Evolutionary conservation across 2,329 filamentous ascomycete genomes (phyloP).

Genomic region (Claviceps sp.): DNA sequence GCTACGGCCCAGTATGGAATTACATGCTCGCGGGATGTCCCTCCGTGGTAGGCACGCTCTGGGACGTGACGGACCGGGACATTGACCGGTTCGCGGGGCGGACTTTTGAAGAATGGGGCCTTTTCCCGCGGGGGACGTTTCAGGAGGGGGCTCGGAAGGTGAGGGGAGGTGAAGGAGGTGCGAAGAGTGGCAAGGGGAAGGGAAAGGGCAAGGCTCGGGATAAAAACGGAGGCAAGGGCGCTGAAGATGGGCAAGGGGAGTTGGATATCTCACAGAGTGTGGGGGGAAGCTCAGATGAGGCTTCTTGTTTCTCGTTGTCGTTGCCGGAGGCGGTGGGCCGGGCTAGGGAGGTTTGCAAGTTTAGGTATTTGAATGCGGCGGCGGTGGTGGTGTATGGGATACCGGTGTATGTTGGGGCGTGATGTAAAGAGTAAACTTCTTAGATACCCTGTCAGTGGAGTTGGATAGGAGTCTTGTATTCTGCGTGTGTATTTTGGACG

Average conservation of each 20-base stretch:
- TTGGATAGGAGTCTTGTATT: neutral
- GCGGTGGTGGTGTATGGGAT: constrained; percentile 92
- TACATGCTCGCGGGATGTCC: constrained; percentile 83
- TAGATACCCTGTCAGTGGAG: neutral
- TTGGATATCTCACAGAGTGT: neutral
- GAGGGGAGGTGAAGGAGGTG: constrained; percentile 10
- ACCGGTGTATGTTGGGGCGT: constrained; percentile 59
- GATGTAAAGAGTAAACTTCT: neutral
- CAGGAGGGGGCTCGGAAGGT: constrained; percentile 18
- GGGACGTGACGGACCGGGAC: constrained; percentile 96
- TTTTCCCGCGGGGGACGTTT: constrained; percentile 41
- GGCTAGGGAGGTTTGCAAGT: constrained; percentile 66
- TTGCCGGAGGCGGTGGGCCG: constrained; percentile 63
- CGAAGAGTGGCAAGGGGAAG: neutral
- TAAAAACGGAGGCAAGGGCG: neutral
- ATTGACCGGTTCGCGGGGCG: constrained; percentile 82
- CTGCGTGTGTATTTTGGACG: neutral
- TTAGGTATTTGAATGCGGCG: constrained; percentile 86
- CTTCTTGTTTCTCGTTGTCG: constrained; percentile 21
- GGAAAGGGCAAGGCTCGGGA: neutral
- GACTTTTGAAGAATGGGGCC: constrained; percentile 75
- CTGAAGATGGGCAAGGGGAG: neutral
- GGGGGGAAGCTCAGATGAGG: too few relatives aligned
- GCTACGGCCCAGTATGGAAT: constrained; percentile 79
- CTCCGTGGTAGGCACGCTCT: constrained; percentile 81